phyloP scores from a whole-genome alignment of 2,329 filamentous ascomycete genomes.

The Purpureocillium takamizusanense region DNA sequence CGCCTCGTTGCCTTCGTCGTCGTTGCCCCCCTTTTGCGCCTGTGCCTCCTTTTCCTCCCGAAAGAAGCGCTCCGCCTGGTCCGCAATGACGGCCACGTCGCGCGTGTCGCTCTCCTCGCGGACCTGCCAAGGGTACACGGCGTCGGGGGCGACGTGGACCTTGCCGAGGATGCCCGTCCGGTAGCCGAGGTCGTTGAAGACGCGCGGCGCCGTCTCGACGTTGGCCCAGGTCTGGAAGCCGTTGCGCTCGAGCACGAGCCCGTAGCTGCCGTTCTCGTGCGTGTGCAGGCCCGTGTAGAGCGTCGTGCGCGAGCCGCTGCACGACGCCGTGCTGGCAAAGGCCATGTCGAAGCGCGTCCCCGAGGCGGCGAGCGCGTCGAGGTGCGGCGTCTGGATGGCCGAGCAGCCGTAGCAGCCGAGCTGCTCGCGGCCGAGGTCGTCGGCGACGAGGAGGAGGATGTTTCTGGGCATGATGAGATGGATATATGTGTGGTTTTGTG shows the following conservation, averaged over 20 bases:
- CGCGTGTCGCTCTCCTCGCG: constrained; percentile 30
- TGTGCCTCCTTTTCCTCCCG: constrained; percentile 5
- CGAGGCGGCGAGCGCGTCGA: constrained; percentile 7
- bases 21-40: no score
- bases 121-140: constrained; percentile 23
- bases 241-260: constrained; percentile 24
- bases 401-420: constrained; percentile 4
- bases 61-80: constrained; percentile 28
- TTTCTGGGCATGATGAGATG: no score
- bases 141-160: constrained; percentile 33
- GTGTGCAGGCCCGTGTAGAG: constrained; percentile 32
- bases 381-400: constrained; percentile 6
- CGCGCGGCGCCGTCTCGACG: constrained; percentile 28
- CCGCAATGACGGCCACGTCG: constrained; percentile 31
- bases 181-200: constrained; percentile 30
- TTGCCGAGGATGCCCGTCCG: constrained; percentile 38
- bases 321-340: constrained; percentile 35
- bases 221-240: constrained; percentile 36
- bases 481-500: no score
- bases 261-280: constrained; percentile 36
- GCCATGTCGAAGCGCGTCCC: constrained; percentile 4
- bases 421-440: constrained; percentile 6
- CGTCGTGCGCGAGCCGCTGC: constrained; percentile 34
- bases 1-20: no score
- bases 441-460: constrained; percentile 4